Percentiles rank a stretch among this genome's conserved stretches.
Evolutionary conservation across 1,139 yeast species (phyloP).

Genomic region (Sugiyamaella xylanicola): DNA sequence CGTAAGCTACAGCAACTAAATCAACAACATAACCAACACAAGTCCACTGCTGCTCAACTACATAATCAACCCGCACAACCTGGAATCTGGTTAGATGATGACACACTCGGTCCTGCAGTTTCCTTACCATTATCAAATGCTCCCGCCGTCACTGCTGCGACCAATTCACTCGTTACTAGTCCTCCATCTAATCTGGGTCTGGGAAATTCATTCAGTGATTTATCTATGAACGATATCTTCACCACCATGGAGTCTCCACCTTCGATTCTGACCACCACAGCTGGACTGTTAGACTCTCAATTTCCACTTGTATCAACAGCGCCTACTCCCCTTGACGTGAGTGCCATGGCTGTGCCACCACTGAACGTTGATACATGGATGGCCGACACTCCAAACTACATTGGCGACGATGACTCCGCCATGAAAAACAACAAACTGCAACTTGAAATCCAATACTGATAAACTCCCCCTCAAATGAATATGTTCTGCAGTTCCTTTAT

Average conservation of each 20-base stretch:
- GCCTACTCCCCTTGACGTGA: neutral
- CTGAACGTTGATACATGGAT: constrained; percentile 7
- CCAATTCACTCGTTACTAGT: constrained; percentile 3
- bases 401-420: constrained; percentile 2
- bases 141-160: neutral
- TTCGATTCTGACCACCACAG: neutral
- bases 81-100: constrained; percentile 2
- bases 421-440: constrained; percentile 5
- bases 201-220: constrained; percentile 8
- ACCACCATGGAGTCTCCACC: constrained; percentile 15
- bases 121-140: neutral
- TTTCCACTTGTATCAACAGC: neutral
- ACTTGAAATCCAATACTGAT: constrained; percentile 4
- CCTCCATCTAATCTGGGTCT: constrained; percentile 5
- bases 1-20: constrained; percentile 3
- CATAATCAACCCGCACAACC: neutral
- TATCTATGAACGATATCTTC: constrained; percentile 10
- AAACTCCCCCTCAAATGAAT: neutral
- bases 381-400: constrained; percentile 12
- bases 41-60: neutral
- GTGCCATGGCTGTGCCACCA: neutral
- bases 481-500: neutral
- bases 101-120: neutral
- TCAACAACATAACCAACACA: constrained; percentile 6
- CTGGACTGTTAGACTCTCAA: constrained; percentile 6